A percentile compares a stretch with the other conserved stretches of the same genome.
Conservation (phyloP, 2,329 filamentous ascomycete species). For the Hymenoscyphus albidus region DNA sequence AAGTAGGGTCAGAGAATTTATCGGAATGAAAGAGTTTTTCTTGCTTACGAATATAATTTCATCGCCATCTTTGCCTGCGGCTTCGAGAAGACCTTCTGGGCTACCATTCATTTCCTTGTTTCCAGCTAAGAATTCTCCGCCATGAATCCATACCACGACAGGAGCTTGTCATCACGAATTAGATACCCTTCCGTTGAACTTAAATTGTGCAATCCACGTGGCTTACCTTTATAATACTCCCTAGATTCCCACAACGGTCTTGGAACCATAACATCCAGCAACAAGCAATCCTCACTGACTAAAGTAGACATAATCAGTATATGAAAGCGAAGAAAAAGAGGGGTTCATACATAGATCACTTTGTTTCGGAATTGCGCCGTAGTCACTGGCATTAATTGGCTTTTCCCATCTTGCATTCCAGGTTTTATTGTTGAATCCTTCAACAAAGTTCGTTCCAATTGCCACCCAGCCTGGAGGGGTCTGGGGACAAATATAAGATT, state of each 20-base stretch:
- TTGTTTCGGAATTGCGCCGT: neutral
- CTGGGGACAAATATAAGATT: neutral
- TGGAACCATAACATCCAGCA: neutral
- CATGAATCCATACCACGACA: neutral
- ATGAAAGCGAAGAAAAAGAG: neutral
- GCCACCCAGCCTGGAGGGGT: neutral
- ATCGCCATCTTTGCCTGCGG: neutral
- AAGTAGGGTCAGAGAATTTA: neutral
- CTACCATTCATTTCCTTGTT: neutral
- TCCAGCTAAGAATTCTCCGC: neutral
- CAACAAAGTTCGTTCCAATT: neutral
- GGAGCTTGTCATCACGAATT: neutral
- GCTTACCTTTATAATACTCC: neutral
- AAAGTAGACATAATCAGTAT: neutral
- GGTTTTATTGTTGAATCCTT: neutral
- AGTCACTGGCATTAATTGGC: neutral
- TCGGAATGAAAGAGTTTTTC: neutral
- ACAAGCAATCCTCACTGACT: neutral
- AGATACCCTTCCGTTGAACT: neutral
- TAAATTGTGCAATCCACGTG: neutral
- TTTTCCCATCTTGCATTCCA: neutral
- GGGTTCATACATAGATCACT: neutral
- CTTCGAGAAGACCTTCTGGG: neutral
- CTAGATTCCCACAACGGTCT: neutral
- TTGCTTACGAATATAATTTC: neutral